Percentiles rank a stretch among this genome's conserved stretches.
Conservation (phyloP, 768 basidiomycete species). For the Phlebiopsis flavidoalba region DNA sequence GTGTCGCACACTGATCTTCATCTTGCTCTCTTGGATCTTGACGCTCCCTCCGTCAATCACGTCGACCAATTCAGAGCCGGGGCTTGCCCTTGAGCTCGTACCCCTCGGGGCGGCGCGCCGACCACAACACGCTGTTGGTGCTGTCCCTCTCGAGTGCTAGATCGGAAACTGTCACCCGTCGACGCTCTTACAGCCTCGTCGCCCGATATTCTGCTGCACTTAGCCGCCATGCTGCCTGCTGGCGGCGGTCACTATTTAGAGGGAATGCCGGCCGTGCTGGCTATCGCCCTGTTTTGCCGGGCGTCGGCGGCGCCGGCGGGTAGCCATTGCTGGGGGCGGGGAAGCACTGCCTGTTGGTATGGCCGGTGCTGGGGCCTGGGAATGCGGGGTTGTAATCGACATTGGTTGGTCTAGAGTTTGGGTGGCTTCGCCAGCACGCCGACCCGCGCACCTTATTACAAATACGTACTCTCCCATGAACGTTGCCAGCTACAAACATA, state of each 20-base stretch:
- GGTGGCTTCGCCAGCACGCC: no score
- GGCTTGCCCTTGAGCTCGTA: slow-evolving; percentile 27
- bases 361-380: not conserved
- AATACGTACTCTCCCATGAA: not conserved
- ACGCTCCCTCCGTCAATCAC: slow-evolving; percentile 28
- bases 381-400: slow-evolving; percentile 4
- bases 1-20: slow-evolving; percentile 3
- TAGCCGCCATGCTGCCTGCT: slow-evolving; percentile 1
- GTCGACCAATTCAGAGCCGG: slow-evolving; percentile 28
- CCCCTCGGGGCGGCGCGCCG: slow-evolving; percentile 23
- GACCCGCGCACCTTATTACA: no score
- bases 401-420: not conserved
- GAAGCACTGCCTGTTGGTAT: no score
- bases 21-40: slow-evolving; percentile 27
- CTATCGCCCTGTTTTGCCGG: not conserved
- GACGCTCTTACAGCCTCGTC: slow-evolving; percentile 21
- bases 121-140: slow-evolving; percentile 28
- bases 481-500: not conserved
- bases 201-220: not conserved
- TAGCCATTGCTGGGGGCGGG: not conserved
- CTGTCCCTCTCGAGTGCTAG: slow-evolving; percentile 28
- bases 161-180: slow-evolving; percentile 25
- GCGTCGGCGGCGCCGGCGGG: not conserved
- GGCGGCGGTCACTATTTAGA: not conserved
- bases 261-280: not conserved